phyloP scores from a whole-genome alignment of 768 basidiomycete genomes.

The Boletus huronensis region DNA sequence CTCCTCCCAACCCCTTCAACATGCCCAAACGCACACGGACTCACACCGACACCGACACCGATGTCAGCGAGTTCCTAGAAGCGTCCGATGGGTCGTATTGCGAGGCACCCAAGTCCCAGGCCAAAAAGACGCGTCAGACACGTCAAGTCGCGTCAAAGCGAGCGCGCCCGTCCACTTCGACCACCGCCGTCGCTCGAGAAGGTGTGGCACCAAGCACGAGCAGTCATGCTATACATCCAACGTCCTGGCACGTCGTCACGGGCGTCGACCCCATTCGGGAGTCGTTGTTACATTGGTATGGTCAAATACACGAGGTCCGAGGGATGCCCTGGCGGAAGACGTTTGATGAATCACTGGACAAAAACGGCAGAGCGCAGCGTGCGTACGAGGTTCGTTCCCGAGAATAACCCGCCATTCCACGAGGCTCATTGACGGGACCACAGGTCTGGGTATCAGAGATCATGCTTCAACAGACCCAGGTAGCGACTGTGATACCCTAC shows the following conservation, averaged over 20 bases:
- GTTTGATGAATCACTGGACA: slow-evolving; percentile 50
- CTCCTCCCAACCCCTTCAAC: background rate
- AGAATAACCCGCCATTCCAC: background rate
- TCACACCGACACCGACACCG: slow-evolving; percentile 9
- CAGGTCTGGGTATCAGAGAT: slow-evolving; percentile 91
- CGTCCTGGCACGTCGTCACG: slow-evolving; percentile 47
- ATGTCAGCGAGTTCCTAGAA: slow-evolving; percentile 8
- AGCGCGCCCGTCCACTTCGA: background rate
- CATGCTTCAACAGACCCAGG: slow-evolving; percentile 97
- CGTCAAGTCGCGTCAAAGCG: slow-evolving; percentile 15
- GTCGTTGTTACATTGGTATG: slow-evolving; percentile 69
- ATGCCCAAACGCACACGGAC: slow-evolving; percentile 33
- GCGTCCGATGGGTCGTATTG: slow-evolving; percentile 24
- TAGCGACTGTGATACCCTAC: slow-evolving; percentile 90
- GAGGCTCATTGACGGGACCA: background rate
- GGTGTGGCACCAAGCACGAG: background rate
- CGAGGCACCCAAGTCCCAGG: slow-evolving; percentile 7
- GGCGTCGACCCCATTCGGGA: slow-evolving; percentile 39
- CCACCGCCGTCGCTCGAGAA: background rate
- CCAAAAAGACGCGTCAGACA: slow-evolving; percentile 17
- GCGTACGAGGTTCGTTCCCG: slow-evolving; percentile 76
- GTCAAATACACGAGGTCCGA: slow-evolving; percentile 57
- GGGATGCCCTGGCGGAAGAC: slow-evolving; percentile 93
- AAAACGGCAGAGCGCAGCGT: slow-evolving; percentile 69
- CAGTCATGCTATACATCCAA: slow-evolving; percentile 34